A percentile compares a stretch with the other conserved stretches of the same genome.
Conservation (phyloP, 2,329 filamentous ascomycete species). For the Fusarium sterilihyphosum region DNA sequence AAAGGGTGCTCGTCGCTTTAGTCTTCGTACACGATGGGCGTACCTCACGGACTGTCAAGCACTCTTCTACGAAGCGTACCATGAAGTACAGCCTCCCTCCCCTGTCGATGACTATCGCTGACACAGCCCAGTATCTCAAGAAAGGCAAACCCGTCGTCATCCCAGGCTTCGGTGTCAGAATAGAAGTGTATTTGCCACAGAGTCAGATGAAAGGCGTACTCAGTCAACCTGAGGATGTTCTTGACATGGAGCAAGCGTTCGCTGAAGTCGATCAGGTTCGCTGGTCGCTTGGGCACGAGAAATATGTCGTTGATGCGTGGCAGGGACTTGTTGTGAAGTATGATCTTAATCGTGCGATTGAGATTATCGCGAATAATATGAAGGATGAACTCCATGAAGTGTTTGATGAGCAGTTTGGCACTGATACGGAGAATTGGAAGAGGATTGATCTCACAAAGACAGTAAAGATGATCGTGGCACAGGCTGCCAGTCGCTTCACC, state of each 20-base stretch:
- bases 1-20: conserved; percentile 41
- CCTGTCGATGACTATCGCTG: not conserved
- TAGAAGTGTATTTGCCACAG: conserved; percentile 55
- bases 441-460: conserved; percentile 45
- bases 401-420: conserved; percentile 50
- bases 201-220: conserved; percentile 53
- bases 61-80: conserved; percentile 46
- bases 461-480: conserved; percentile 45
- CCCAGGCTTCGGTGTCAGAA: conserved; percentile 52
- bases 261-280: conserved; percentile 50
- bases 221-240: conserved; percentile 51
- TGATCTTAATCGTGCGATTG: conserved; percentile 49
- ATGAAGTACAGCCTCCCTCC: conserved; percentile 33
- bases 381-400: conserved; percentile 49
- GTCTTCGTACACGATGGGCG: conserved; percentile 41
- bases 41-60: conserved; percentile 46
- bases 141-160: conserved; percentile 54
- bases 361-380: conserved; percentile 47
- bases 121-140: conserved; percentile 51
- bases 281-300: conserved; percentile 51
- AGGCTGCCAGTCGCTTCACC: conserved; percentile 46
- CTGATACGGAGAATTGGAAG: conserved; percentile 47
- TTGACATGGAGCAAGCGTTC: conserved; percentile 50
- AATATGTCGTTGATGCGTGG: conserved; percentile 49
- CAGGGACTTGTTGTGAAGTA: conserved; percentile 50